Evolutionary conservation across 192 early-diverging fungal genomes (phyloP).

Genomic region (Coemansia sp.): DNA sequence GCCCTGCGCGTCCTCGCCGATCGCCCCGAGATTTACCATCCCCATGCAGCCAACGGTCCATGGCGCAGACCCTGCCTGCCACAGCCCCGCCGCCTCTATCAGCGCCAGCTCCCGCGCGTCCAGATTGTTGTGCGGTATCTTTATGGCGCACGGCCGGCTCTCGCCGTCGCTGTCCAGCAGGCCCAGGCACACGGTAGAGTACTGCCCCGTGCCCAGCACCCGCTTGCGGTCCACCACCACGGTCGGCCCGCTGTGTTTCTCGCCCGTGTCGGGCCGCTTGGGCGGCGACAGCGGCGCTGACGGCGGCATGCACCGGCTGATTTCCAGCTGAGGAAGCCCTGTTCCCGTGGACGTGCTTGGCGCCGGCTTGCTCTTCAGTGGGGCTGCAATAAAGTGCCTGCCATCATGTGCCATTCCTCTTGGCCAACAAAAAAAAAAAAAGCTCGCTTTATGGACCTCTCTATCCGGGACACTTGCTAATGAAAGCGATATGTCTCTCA

Average conservation of each 20-base stretch:
- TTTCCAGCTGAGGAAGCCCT: constrained; percentile 36
- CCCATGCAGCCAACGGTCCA: constrained; percentile 37
- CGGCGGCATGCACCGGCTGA: constrained; percentile 40
- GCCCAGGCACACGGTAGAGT: constrained; percentile 45
- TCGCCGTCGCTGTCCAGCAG: constrained; percentile 9
- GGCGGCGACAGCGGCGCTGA: constrained; percentile 22
- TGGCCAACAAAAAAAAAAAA: neutral
- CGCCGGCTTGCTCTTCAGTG: constrained; percentile 21
- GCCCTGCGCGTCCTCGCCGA: constrained; percentile 8
- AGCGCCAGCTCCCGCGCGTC: constrained; percentile 48
- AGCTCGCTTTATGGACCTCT: no score
- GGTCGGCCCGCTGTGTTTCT: constrained; percentile 5
- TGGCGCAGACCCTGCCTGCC: constrained; percentile 29
- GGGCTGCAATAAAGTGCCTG: constrained; percentile 21
- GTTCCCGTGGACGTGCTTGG: constrained; percentile 5
- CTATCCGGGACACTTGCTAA: neutral
- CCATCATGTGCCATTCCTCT: constrained; percentile 29
- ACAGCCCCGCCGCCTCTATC: constrained; percentile 47
- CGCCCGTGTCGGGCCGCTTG: constrained; percentile 16
- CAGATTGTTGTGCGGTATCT: constrained; percentile 47
- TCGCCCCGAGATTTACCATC: constrained; percentile 27
- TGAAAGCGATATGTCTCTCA: neutral
- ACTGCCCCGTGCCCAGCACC: constrained; percentile 46
- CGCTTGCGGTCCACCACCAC: constrained; percentile 29
- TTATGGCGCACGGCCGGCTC: constrained; percentile 26